These are phyloP conservation scores for Tetrahymena elliotti DNA, from an alignment of 73 alveolate genomes.

Conservation along the genomic window DNA sequence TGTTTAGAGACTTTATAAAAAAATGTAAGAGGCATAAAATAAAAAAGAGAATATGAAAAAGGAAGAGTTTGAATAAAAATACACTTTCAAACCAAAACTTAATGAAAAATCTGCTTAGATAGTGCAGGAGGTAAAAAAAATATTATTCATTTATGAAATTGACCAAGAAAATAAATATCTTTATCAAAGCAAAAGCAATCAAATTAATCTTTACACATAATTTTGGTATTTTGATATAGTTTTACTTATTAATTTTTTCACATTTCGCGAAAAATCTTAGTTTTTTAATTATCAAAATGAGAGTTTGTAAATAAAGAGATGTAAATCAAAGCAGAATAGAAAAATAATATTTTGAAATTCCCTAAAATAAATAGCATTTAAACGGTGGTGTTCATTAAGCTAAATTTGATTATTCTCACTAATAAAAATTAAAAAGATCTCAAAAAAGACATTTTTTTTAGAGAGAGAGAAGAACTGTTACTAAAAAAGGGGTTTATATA, in stretches of 20 bases:
- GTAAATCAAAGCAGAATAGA: background rate
- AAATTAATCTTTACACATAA: background rate
- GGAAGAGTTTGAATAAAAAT: background rate
- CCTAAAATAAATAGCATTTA: background rate
- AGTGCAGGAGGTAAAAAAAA: background rate
- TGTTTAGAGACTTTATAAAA: background rate
- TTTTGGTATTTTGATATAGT: too few relatives aligned
- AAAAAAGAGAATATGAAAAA: background rate
- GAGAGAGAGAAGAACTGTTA: background rate
- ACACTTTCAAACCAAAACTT: background rate
- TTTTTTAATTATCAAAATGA: background rate
- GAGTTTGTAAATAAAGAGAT: background rate
- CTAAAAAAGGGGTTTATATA: background rate
- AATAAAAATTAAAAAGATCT: background rate
- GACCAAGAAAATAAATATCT: too few relatives aligned
- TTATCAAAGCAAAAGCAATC: background rate
- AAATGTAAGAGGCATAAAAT: background rate
- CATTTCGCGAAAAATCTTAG: background rate
- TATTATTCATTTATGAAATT: background rate
- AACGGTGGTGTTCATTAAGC: background rate
- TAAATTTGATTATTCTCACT: too few relatives aligned
- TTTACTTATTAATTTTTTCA: background rate
- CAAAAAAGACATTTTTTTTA: too few relatives aligned
- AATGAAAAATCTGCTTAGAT: background rate
- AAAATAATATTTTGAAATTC: background rate